phyloP scores from a whole-genome alignment of 306 rosid genomes.

The Phaseolus lunatus region DNA sequence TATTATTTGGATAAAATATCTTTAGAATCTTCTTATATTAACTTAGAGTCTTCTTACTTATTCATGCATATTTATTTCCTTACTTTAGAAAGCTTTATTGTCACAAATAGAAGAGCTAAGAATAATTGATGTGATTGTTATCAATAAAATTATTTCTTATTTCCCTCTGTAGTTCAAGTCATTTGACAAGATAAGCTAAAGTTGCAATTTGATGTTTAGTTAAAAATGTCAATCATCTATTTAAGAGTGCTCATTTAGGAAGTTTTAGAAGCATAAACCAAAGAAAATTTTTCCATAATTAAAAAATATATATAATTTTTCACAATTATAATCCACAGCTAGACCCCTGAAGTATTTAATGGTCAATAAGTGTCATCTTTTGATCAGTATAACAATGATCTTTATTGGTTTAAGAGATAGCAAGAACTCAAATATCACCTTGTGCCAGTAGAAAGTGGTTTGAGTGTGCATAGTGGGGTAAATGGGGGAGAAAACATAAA shows the following conservation, averaged over 20 bases:
- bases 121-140: too few species aligned
- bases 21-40: too few species aligned
- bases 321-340: slow-evolving; percentile 14
- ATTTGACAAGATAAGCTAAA: not conserved
- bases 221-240: slow-evolving; percentile 22
- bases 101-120: too few species aligned
- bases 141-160: too few species aligned
- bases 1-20: too few species aligned
- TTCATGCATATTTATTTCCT: too few species aligned
- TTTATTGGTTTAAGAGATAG: not conserved
- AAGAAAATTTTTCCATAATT: not conserved
- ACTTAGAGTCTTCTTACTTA: too few species aligned
- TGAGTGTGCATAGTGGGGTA: not conserved
- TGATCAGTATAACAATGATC: not conserved
- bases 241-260: slow-evolving; percentile 6
- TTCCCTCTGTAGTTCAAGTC: too few species aligned
- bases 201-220: not conserved
- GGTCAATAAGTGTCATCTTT: not conserved
- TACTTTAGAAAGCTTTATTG: too few species aligned
- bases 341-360: not conserved
- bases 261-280: slow-evolving; percentile 12
- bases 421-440: not conserved
- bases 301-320: too few species aligned
- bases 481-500: not conserved
- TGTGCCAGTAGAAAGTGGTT: not conserved